Conservation (phyloP, 2,329 filamentous ascomycete genomes). For the Ophiobolus disseminans region DNA sequence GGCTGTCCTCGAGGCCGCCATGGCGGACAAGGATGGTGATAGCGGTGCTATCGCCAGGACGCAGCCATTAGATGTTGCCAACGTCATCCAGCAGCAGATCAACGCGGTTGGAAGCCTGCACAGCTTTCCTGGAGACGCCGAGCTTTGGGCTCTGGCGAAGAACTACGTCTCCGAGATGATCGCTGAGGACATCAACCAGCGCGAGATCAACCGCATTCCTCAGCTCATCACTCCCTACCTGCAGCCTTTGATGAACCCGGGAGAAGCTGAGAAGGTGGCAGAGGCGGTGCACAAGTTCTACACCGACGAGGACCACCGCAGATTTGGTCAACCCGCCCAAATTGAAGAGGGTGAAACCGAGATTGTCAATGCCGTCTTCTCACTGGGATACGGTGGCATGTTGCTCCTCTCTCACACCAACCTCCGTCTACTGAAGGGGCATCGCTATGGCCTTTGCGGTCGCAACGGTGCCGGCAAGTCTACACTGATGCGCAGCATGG, state of each 20-base stretch:
- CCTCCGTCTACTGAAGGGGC: slow-evolving; percentile 90
- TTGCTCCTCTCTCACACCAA: slow-evolving; percentile 95
- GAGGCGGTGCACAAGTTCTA: slow-evolving; percentile 79
- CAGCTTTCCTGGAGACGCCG: slow-evolving; percentile 65
- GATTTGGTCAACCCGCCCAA: slow-evolving; percentile 81
- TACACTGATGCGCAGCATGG: slow-evolving; percentile 97
- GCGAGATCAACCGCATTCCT: slow-evolving; percentile 76
- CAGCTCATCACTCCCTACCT: slow-evolving; percentile 77
- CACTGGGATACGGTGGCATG: slow-evolving; percentile 97
- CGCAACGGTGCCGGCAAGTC: slow-evolving; percentile 98
- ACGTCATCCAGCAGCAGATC: slow-evolving; percentile 77
- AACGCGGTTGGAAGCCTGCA: slow-evolving; percentile 71
- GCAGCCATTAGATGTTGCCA: slow-evolving; percentile 74
- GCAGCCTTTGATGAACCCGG: slow-evolving; percentile 69
- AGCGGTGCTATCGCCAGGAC: slow-evolving; percentile 67
- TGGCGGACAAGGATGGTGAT: slow-evolving; percentile 66
- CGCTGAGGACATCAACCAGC: slow-evolving; percentile 84
- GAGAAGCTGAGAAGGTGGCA: slow-evolving; percentile 70
- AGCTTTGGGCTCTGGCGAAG: slow-evolving; percentile 71
- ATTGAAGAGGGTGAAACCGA: slow-evolving; percentile 92
- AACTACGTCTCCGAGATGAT: slow-evolving; percentile 84
- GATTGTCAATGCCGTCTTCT: slow-evolving; percentile 98
- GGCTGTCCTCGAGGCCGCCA: slow-evolving; percentile 89
- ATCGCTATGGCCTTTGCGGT: slow-evolving; percentile 95
- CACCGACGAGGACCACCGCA: slow-evolving; percentile 83